phyloP scores from a whole-genome alignment of 2,329 filamentous ascomycete species.

The Hypoxylon sp. region DNA sequence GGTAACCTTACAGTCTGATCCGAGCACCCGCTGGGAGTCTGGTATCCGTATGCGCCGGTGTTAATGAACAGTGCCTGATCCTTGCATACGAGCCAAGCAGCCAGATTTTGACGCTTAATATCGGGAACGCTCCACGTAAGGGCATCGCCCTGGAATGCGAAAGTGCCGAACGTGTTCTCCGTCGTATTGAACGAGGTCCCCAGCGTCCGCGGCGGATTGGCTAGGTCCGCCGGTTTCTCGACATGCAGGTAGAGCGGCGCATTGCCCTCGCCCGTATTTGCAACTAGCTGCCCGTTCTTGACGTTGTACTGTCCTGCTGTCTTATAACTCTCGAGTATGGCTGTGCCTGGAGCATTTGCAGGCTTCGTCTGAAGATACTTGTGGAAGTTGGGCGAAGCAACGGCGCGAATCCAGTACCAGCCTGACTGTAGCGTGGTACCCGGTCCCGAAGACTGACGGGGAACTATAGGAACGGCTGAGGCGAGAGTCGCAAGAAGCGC shows the following conservation, averaged over 20 bases:
- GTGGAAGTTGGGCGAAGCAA: constrained; percentile 71
- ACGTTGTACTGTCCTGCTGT: constrained; percentile 73
- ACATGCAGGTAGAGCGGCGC: constrained; percentile 64
- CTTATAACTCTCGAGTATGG: constrained; percentile 66
- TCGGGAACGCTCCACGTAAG: constrained; percentile 67
- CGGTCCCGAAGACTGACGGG: constrained; percentile 37
- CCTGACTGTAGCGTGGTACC: constrained; percentile 62
- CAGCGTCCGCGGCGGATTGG: constrained; percentile 61
- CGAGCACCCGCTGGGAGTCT: constrained; percentile 70
- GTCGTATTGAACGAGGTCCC: constrained; percentile 66
- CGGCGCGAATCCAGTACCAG: constrained; percentile 71
- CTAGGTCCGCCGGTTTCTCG: constrained; percentile 61
- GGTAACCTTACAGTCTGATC: constrained; percentile 68
- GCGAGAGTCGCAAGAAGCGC: constrained; percentile 16
- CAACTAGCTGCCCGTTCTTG: constrained; percentile 68
- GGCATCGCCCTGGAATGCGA: constrained; percentile 71
- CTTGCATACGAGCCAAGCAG: constrained; percentile 72
- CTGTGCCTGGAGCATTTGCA: constrained; percentile 61
- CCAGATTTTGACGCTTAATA: constrained; percentile 67
- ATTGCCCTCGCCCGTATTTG: constrained; percentile 60
- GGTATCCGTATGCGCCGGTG: constrained; percentile 70
- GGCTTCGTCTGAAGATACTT: constrained; percentile 67
- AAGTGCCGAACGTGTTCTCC: constrained; percentile 69
- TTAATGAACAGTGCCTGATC: constrained; percentile 69
- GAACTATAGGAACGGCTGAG: constrained; percentile 18